Base-by-base conservation (phyloP, 2,329 filamentous ascomycete species). In the Knufia petricola region DNA sequence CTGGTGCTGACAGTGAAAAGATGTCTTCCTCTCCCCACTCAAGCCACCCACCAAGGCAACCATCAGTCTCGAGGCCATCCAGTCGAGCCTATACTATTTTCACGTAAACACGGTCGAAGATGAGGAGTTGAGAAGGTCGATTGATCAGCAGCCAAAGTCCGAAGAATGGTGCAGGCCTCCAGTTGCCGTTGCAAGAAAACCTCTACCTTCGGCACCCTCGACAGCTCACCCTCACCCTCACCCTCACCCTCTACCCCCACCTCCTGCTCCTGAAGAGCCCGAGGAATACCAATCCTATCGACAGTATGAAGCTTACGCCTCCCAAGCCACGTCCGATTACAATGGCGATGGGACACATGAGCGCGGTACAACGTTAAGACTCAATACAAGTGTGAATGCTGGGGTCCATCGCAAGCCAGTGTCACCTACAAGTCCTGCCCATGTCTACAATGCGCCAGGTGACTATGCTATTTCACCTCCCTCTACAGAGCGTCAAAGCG, bases 11-110 rank as follows among this genome's bases (percentile, higher is more conserved):
- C 31, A 32, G 49, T 4, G 46, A 31, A 20, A 59, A 92, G 90
- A 95, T 74, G 77, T 95, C 50, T 94, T 95, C 58, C 79, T 98
- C 39, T 94, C 90, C 1, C 86, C 92, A 0, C 77, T 92, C 54
- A 95, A 94, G 63, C 92, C 92, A 1, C 82, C 85, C 45, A 76
- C 84, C 36, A 95, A 92, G 64, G 64, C 67, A 3, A 90, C 87
- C 52, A 87, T 98, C 54, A 94, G 87, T 0, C 82, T 79, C 38
- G 83, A 89, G 63, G 90, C 95, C 62, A 82, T 98, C 42, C 79
- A 84, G 49, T 87, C 81, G 59, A 94, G 84, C 12, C 75, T 98
- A 3, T 98, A 96, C 68, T 96, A 92, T 63, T 72, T 95, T 46
- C 90, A 96, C 66, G 77, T 94, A 32, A 77, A 87, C 51, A 73